Evolutionary conservation across 1,284 basidiomycete species (phyloP).

Genomic region (Ceratobasidium sp.): DNA sequence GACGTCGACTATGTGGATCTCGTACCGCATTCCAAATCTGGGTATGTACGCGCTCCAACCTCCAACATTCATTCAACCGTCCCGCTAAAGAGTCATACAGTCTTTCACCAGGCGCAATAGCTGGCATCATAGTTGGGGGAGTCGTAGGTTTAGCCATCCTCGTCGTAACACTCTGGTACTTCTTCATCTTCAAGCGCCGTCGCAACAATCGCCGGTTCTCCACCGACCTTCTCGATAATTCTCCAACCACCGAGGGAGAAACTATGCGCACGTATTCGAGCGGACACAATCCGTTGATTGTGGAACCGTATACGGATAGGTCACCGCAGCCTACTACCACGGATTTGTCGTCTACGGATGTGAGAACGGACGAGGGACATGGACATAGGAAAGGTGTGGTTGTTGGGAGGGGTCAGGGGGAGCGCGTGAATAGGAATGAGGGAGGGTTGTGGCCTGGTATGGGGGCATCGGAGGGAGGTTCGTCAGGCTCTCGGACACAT

Average conservation of each 20-base stretch:
- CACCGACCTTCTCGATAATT: background rate
- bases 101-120: background rate
- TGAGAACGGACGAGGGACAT: too few species aligned
- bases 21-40: background rate
- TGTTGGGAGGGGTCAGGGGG: background rate
- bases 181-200: slow-evolving; percentile 1
- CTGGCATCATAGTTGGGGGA: background rate
- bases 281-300: background rate
- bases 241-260: background rate
- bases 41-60: too few species aligned
- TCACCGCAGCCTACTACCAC: too few species aligned
- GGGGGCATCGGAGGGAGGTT: background rate
- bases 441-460: background rate
- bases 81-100: background rate
- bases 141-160: slow-evolving; percentile 2
- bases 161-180: background rate
- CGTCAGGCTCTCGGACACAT: too few species aligned
- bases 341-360: too few species aligned
- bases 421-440: background rate
- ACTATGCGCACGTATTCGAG: background rate
- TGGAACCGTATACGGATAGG: slow-evolving; percentile 2
- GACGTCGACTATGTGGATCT: slow-evolving; percentile 4
- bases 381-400: too few species aligned
- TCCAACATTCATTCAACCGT: too few species aligned
- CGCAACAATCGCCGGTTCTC: background rate